Evolutionary conservation across 2,329 filamentous ascomycete species (phyloP).

Genomic region (Cercospora sojina): DNA sequence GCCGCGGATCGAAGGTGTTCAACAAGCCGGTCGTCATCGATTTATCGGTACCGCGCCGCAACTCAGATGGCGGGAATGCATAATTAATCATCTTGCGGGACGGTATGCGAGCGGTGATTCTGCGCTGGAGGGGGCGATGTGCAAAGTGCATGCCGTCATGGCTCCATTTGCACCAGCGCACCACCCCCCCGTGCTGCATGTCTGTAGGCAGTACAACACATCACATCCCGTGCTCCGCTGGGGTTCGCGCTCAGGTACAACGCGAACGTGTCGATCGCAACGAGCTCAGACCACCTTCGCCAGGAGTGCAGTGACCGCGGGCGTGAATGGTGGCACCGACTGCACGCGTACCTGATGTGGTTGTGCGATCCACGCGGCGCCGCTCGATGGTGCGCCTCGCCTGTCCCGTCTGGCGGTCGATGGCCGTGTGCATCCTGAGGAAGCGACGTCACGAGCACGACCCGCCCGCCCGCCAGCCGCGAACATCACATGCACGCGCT

Average conservation of each 20-base stretch:
- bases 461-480: too few species aligned
- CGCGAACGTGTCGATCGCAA: constrained; percentile 20
- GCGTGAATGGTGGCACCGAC: constrained; percentile 10
- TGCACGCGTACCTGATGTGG: constrained; percentile 9
- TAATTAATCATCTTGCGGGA: not conserved
- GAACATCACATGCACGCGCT: constrained; percentile 1
- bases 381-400: not conserved
- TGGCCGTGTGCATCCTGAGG: not conserved
- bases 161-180: not conserved
- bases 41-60: constrained; percentile 40
- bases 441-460: not conserved
- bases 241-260: not conserved
- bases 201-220: not conserved
- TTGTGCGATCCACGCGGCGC: not conserved
- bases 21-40: constrained; percentile 85
- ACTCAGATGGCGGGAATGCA: not conserved
- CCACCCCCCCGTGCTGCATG: not conserved
- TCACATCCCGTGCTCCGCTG: not conserved
- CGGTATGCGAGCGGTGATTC: not conserved
- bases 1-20: constrained; percentile 55
- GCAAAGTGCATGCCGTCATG: not conserved
- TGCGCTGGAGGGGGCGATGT: not conserved
- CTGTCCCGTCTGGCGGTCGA: not conserved
- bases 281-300: not conserved
- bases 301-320: not conserved